These are phyloP conservation scores for Coemansia sp. DNA, from an alignment of 192 early-diverging fungal genomes.

Conservation along the genomic window DNA sequence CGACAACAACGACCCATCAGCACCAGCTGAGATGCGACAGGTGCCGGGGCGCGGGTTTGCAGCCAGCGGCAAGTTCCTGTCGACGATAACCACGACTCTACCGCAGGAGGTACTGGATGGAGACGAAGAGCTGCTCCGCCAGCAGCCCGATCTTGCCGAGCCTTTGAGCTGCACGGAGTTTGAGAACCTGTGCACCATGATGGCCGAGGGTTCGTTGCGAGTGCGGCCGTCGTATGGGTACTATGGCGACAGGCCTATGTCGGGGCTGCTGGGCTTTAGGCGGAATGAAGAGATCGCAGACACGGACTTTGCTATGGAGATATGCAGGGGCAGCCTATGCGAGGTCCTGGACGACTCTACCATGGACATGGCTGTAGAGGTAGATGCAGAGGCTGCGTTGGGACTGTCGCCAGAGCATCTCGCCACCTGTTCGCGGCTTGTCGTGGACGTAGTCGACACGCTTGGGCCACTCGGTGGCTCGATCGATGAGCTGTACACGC, in stretches of 20 bases:
- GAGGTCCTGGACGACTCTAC: not conserved
- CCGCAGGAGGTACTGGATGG: slow-evolving; percentile 1
- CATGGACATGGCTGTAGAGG: not conserved
- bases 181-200: slow-evolving; percentile 4
- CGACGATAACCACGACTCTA: slow-evolving; percentile 7
- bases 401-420: slow-evolving; percentile 1
- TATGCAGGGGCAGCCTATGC: not conserved
- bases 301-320: slow-evolving; percentile 1
- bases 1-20: not conserved
- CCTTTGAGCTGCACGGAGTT: too few species aligned
- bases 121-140: not conserved
- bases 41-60: slow-evolving; percentile 42
- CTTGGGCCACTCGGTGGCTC: slow-evolving; percentile 27
- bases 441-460: not conserved
- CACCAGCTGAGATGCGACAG: too few species aligned
- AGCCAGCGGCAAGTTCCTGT: slow-evolving; percentile 18
- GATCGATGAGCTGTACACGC: slow-evolving; percentile 11
- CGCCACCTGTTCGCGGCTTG: slow-evolving; percentile 7
- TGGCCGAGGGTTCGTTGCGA: slow-evolving; percentile 23
- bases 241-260: not conserved
- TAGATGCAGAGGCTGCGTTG: not conserved
- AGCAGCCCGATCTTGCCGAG: slow-evolving; percentile 2
- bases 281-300: not conserved
- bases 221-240: slow-evolving; percentile 15
- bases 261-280: slow-evolving; percentile 15